phyloP scores from a whole-genome alignment of 805 yeast genomes.

The Saccharomycopsis oosterbeekiorum region DNA sequence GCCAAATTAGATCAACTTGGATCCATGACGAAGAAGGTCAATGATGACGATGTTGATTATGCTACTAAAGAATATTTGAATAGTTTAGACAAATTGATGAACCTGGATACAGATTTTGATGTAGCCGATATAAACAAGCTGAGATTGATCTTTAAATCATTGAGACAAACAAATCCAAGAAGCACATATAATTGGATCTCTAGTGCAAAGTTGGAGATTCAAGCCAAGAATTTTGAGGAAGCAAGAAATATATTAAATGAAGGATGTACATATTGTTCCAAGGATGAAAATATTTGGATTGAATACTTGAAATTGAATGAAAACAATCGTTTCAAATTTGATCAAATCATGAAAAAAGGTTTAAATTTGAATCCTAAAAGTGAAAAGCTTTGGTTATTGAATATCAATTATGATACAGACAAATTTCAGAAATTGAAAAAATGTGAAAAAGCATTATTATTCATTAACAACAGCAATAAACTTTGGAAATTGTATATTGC shows the following conservation, averaged over 20 bases:
- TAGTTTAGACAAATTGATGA: conserved; percentile 26
- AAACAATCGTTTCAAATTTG: conserved; percentile 35
- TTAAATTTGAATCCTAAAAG: conserved; percentile 47
- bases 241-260: conserved; percentile 60
- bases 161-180: conserved; percentile 61
- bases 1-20: conserved; percentile 37
- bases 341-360: conserved; percentile 55
- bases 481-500: conserved; percentile 66
- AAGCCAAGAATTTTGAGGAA: conserved; percentile 39
- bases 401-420: conserved; percentile 57
- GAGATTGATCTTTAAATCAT: conserved; percentile 51
- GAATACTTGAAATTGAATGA: conserved; percentile 61
- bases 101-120: conserved; percentile 5
- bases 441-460: conserved; percentile 62
- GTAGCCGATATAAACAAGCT: conserved; percentile 50
- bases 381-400: conserved; percentile 62
- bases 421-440: conserved; percentile 41
- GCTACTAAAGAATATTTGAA: conserved; percentile 34
- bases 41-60: conserved; percentile 25
- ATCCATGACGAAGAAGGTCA: conserved; percentile 23
- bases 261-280: conserved; percentile 64
- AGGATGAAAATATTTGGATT: conserved; percentile 70
- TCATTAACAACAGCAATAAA: conserved; percentile 41
- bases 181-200: conserved; percentile 81
- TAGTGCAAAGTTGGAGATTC: conserved; percentile 68